Evolutionary conservation across 768 basidiomycete species (phyloP), one percentile per base, ranked within the genome.

Genomic region (Agaricus sinodeliciosus): DNA sequence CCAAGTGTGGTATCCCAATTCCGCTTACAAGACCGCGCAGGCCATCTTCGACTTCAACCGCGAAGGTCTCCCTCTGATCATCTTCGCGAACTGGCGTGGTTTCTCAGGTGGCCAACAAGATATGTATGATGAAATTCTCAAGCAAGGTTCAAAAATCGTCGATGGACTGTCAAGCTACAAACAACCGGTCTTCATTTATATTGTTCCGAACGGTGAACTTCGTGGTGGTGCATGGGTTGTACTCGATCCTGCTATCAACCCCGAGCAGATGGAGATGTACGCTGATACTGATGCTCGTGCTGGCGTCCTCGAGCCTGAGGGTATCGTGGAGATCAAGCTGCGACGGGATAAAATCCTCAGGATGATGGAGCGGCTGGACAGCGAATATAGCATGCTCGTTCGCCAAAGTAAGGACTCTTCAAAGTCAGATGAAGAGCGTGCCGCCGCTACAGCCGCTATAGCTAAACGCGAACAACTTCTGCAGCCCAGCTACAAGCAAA

Each of bases 161-260:
- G 96, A 99, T 66, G 96, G 96, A 43, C 79, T 99, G 37, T 94
- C 93, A 49, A 86, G 81, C 65, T 99, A 96, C 79, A 97, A 92
- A 69, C 91, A 95, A 61, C 96, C 96, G 16, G 88, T 97, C 55
- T 97, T 96, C 65, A 92, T 99, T 54, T 98, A 98, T 73, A 94
- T 99, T 59, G 87, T 98, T 8, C 96, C 96, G 28, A 96, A 98
- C 62, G 96, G 96, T 56, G 96, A 99, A 68, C 82, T 99, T 43
- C 94, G 96, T 65, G 96, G 96, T 61, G 96, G 96, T 60, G 96
- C 96, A 31, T 99, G 95, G 95, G 96, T 98, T 59, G 96, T 99
- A 1, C 81, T 99, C 41, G 96, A 99, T 67, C 96, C 96, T 26
- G 90, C 91, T 15, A 98, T 99, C 76, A 98, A 98, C 72, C 74